Conservation (phyloP, 2,329 filamentous ascomycete species). For the Colletotrichum chrysophilum region DNA sequence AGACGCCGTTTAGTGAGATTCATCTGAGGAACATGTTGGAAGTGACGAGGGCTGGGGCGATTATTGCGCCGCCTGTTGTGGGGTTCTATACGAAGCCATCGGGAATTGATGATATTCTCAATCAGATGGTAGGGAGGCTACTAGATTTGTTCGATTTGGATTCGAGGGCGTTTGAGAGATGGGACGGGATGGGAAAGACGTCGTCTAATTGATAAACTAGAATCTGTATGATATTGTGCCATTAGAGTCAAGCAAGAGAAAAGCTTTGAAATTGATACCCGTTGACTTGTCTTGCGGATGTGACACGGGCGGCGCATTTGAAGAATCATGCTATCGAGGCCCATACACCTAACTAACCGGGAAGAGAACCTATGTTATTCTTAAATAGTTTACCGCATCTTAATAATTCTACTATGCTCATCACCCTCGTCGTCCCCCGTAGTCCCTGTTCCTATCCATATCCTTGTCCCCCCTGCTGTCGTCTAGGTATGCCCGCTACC, state of each 20-base stretch:
- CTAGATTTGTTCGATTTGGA: constrained; percentile 50
- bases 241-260: neutral
- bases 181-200: constrained; percentile 32
- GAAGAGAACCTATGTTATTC: too few species aligned
- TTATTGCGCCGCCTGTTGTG: constrained; percentile 49
- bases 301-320: too few species aligned
- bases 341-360: too few species aligned
- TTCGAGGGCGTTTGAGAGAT: constrained; percentile 42
- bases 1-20: constrained; percentile 51
- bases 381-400: too few species aligned
- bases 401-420: too few species aligned
- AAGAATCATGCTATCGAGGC: too few species aligned
- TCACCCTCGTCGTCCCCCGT: too few species aligned
- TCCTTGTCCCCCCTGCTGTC: too few species aligned
- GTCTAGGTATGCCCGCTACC: too few species aligned
- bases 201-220: neutral
- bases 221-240: neutral
- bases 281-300: neutral
- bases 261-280: neutral
- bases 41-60: constrained; percentile 39
- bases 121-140: constrained; percentile 53
- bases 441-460: too few species aligned
- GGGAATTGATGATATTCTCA: constrained; percentile 42
- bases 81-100: constrained; percentile 47
- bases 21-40: constrained; percentile 51